Evolutionary conservation across 1,139 yeast species (phyloP).

Genomic region (Eremothecium gossypii): DNA sequence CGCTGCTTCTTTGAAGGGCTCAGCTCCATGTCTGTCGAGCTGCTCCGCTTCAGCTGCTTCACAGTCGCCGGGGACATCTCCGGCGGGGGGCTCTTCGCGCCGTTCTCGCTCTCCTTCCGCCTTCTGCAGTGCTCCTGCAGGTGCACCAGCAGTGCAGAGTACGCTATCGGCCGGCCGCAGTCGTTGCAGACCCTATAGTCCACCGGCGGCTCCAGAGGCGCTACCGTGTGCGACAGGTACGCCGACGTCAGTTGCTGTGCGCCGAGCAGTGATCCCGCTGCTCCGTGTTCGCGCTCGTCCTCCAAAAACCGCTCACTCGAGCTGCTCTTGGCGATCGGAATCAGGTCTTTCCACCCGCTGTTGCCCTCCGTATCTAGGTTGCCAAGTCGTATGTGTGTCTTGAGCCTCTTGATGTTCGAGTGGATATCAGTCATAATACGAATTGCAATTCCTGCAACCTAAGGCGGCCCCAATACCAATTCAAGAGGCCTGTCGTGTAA

Average conservation of each 20-base stretch:
- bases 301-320: conserved; percentile 10
- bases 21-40: conserved; percentile 26
- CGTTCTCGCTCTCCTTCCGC: conserved; percentile 9
- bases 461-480: neutral
- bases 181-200: conserved; percentile 56
- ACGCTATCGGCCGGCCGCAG: conserved; percentile 51
- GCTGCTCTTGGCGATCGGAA: conserved; percentile 16
- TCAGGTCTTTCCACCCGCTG: conserved; percentile 22
- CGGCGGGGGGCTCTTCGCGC: neutral
- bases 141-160: conserved; percentile 30
- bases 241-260: neutral
- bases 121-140: conserved; percentile 32
- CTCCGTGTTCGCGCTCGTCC: neutral
- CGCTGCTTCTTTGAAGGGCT: conserved; percentile 19
- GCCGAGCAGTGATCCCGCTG: neutral
- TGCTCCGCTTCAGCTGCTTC: conserved; percentile 35
- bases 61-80: conserved; percentile 33
- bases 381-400: conserved; percentile 11
- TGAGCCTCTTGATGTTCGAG: conserved; percentile 16
- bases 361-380: conserved; percentile 7
- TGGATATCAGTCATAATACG: conserved; percentile 15
- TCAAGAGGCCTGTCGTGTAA: too few relatives aligned
- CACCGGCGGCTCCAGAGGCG: conserved; percentile 14
- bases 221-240: conserved; percentile 1
- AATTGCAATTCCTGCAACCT: neutral